Conservation (phyloP, 805 yeast genomes). For the Candida stauntonica region DNA sequence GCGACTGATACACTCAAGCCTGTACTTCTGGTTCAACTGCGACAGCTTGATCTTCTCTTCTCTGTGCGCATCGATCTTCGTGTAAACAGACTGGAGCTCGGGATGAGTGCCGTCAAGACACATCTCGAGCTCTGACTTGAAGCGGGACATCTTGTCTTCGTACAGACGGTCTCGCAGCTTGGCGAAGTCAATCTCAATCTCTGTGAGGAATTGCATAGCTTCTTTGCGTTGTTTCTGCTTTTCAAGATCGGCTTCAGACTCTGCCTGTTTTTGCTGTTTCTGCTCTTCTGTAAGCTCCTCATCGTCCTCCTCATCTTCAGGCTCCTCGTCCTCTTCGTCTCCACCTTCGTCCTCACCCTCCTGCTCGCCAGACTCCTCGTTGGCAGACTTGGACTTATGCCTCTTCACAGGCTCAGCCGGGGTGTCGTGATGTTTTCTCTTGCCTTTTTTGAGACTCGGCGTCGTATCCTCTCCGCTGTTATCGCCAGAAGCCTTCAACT, state of each 20-base stretch:
- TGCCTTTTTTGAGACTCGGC: slow-evolving; percentile 7
- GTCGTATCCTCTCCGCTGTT: too few species aligned
- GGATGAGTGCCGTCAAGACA: slow-evolving; percentile 92
- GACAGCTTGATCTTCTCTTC: slow-evolving; percentile 61
- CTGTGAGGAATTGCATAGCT: slow-evolving; percentile 70
- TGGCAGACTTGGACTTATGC: slow-evolving; percentile 6
- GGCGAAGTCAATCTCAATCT: slow-evolving; percentile 85
- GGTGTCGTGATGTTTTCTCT: slow-evolving; percentile 11
- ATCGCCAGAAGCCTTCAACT: slow-evolving; percentile 1
- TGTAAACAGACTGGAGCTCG: slow-evolving; percentile 68
- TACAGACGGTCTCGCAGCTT: slow-evolving; percentile 76
- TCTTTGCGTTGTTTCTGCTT: slow-evolving; percentile 45
- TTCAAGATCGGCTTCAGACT: slow-evolving; percentile 20
- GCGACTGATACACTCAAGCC: slow-evolving; percentile 68
- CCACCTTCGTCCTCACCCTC: slow-evolving; percentile 19
- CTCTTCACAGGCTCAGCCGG: slow-evolving; percentile 16
- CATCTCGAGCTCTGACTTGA: slow-evolving; percentile 80
- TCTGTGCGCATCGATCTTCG: slow-evolving; percentile 66
- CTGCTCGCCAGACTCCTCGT: slow-evolving; percentile 17
- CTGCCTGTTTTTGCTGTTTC: slow-evolving; percentile 19
- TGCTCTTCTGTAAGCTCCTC: slow-evolving; percentile 24
- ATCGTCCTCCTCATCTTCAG: slow-evolving; percentile 23
- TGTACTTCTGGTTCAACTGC: slow-evolving; percentile 52
- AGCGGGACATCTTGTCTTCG: slow-evolving; percentile 72
- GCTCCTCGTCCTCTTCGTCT: slow-evolving; percentile 20